These are phyloP conservation scores for Penicillium canariense DNA, from an alignment of 495 filamentous ascomycete genomes.

Conservation along the genomic window DNA sequence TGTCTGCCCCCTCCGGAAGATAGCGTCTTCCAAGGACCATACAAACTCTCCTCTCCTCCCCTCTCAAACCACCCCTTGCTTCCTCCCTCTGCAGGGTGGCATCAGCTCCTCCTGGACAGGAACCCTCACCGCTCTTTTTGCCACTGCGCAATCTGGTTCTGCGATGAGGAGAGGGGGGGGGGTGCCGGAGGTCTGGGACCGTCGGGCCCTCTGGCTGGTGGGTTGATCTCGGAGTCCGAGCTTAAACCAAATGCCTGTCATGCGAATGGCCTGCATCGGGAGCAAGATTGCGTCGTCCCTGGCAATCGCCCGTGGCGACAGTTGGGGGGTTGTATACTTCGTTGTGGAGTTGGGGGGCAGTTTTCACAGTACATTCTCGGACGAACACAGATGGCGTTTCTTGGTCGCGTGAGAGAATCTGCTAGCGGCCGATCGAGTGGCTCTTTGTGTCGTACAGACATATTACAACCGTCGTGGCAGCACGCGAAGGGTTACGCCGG, in stretches of 20 bases:
- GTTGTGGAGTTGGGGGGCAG: neutral
- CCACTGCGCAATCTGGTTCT: neutral
- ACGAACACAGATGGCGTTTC: neutral
- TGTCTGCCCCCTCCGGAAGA: neutral
- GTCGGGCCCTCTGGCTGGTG: neutral
- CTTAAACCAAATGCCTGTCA: neutral
- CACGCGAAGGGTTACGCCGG: neutral
- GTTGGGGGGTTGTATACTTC: neutral
- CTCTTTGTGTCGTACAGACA: neutral
- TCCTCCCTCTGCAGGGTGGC: slow-evolving; percentile 23
- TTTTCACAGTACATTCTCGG: neutral
- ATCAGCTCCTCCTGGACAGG: slow-evolving; percentile 12
- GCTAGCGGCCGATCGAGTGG: neutral
- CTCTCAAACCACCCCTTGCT: slow-evolving; percentile 18
- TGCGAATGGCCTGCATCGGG: neutral
- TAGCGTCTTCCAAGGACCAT: too few relatives aligned
- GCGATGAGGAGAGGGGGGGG: neutral
- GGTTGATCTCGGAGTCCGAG: neutral
- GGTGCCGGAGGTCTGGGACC: neutral
- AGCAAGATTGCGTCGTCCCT: neutral
- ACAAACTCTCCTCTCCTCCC: neutral
- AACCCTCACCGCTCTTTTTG: slow-evolving; percentile 25
- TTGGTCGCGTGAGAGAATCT: neutral
- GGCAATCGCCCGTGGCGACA: neutral
- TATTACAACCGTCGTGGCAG: too few relatives aligned